Evolutionary conservation across 495 filamentous ascomycete species (phyloP), one percentile per base, ranked within the genome.

Genomic region (Thermothielavioides terrestris): DNA sequence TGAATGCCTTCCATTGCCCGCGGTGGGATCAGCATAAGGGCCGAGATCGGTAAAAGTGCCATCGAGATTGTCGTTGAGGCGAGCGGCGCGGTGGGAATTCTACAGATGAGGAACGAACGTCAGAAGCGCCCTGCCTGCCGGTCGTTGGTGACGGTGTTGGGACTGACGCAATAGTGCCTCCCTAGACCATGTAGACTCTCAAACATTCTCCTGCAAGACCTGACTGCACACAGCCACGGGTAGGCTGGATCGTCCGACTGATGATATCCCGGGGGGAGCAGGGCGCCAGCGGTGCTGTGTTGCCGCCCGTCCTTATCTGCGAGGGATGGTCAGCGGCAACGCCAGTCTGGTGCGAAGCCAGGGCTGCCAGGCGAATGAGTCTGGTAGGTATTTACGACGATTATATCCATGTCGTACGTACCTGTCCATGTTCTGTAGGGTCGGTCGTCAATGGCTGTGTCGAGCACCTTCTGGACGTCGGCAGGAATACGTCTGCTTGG

Each of bases 151-250:
- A 15, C 7, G 23, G 11, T 10, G 37, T n/a, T 18, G 1, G 14
- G 15, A 54, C 60, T 9, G 17, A 60, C 56, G 42, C 47, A 50
- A 36, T 61, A 67, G 18, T 67, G 64, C 30, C 40, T 49, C 7
- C 55, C 55, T 11, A 67, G 31, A 7, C 62, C 56, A 0, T 12
- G 5, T 1, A 67, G 41, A 6, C 27, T 53, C 3, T 51, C 22
- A 27, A 61, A 55, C 22, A 58, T 4, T 20, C 36, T 41, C 15
- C 62, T 47, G 40, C 64, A 67, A 5, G 51, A 54, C n/a, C 64
- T 50, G 4, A 65, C 34, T 2, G 62, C 62, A 38, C 64, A 67
- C 9, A 65, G 53, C 64, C 64, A 67, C 0, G 57, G 60, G 28
- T 49, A 51, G 0, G 50, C 26, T 6, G 49, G 53, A 34, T 65